phyloP scores from a whole-genome alignment of 495 filamentous ascomycete genomes.

The Xylaria acuta region DNA sequence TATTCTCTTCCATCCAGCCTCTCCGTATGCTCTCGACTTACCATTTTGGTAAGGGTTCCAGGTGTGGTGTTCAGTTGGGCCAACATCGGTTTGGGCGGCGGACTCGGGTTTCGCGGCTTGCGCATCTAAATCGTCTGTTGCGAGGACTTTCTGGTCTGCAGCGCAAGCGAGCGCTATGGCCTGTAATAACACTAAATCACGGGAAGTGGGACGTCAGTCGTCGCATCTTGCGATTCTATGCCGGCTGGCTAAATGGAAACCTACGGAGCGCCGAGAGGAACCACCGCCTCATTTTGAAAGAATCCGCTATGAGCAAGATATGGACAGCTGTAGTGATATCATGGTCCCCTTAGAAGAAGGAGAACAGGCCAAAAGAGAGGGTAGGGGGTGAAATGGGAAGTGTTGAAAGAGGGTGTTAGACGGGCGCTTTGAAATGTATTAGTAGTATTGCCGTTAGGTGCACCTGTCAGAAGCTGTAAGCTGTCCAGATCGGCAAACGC shows the following conservation, averaged over 20 bases:
- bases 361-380: conserved; percentile 17
- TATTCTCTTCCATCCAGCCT: background rate
- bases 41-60: conserved; percentile 43
- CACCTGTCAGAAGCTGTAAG: conserved; percentile 35
- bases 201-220: conserved; percentile 1
- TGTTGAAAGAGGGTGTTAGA: conserved; percentile 11
- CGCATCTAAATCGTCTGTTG: conserved; percentile 31
- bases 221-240: background rate
- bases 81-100: conserved; percentile 41
- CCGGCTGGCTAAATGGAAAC: conserved; percentile 23
- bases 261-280: conserved; percentile 51
- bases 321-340: conserved; percentile 34
- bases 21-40: conserved; percentile 18
- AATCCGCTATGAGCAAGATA: conserved; percentile 41
- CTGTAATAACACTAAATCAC: conserved; percentile 55
- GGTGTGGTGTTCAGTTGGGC: conserved; percentile 29
- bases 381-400: background rate
- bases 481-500: conserved; percentile 42
- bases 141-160: conserved; percentile 46
- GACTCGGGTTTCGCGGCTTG: conserved; percentile 38
- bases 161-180: conserved; percentile 43
- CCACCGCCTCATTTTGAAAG: conserved; percentile 47
- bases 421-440: background rate
- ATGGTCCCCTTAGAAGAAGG: conserved; percentile 35
- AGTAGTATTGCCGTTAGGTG: background rate